Conservation (phyloP, 345 rosid genomes). For the Cardamine occulta region DNA sequence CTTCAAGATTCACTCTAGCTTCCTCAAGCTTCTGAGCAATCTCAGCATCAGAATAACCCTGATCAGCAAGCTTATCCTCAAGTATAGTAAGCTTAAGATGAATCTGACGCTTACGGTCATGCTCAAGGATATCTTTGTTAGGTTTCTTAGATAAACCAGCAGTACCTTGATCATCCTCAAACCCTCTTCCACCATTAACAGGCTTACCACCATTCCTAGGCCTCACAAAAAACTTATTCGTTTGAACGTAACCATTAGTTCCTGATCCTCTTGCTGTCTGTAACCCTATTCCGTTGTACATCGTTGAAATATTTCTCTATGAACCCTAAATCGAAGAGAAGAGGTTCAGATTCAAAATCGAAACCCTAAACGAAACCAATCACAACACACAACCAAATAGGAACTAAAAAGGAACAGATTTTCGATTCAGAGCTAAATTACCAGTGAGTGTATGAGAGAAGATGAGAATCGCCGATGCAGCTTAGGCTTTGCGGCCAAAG, state of each 20-base stretch:
- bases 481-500: not conserved
- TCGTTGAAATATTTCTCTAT: slow-evolving; percentile 22
- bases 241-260: slow-evolving; percentile 90
- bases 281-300: slow-evolving; percentile 96
- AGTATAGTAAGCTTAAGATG: slow-evolving; percentile 82
- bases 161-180: slow-evolving; percentile 79
- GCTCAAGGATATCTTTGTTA: slow-evolving; percentile 84
- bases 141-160: slow-evolving; percentile 86
- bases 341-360: slow-evolving; percentile 42
- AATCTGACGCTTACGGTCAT: slow-evolving; percentile 92
- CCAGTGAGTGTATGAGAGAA: slow-evolving; percentile 19
- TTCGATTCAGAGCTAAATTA: not conserved
- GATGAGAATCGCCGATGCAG: slow-evolving; percentile 23
- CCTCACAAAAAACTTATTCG: slow-evolving; percentile 83
- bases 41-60: slow-evolving; percentile 83
- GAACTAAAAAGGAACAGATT: not conserved
- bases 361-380: slow-evolving; percentile 17
- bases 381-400: not conserved
- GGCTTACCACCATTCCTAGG: slow-evolving; percentile 67
- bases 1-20: slow-evolving; percentile 70
- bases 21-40: slow-evolving; percentile 80
- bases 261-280: slow-evolving; percentile 98
- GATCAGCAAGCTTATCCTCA: slow-evolving; percentile 77
- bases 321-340: slow-evolving; percentile 20
- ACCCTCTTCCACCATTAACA: slow-evolving; percentile 58